Conservation (phyloP, 169 alveolate genomes). For the Plasmodium falciparum region DNA sequence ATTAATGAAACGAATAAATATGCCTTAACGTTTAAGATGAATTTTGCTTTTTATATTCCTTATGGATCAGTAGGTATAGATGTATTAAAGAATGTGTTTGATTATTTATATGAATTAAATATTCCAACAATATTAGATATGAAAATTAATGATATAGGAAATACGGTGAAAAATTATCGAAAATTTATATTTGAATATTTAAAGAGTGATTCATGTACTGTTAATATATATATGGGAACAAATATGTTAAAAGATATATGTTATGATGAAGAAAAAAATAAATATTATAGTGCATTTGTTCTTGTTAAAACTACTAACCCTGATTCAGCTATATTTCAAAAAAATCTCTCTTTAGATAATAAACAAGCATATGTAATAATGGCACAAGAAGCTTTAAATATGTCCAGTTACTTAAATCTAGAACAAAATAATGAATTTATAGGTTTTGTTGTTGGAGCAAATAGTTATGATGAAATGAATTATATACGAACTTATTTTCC, state of each 20-base stretch:
- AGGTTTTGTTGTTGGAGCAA: slow-evolving; percentile 82
- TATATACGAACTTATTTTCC: slow-evolving; percentile 78
- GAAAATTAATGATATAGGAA: slow-evolving; percentile 86
- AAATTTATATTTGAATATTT: slow-evolving; percentile 82
- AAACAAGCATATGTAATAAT: slow-evolving; percentile 79
- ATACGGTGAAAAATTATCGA: slow-evolving; percentile 85
- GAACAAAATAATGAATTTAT: slow-evolving; percentile 63
- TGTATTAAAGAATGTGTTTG: slow-evolving; percentile 83
- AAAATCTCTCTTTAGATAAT: slow-evolving; percentile 53
- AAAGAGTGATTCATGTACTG: slow-evolving; percentile 85
- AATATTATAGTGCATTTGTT: slow-evolving; percentile 78
- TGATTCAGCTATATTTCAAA: slow-evolving; percentile 80
- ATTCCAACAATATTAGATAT: slow-evolving; percentile 83
- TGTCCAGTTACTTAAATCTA: slow-evolving; percentile 35
- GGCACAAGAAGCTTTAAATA: slow-evolving; percentile 77
- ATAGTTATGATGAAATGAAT: slow-evolving; percentile 81
- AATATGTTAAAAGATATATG: slow-evolving; percentile 79
- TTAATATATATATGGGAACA: slow-evolving; percentile 84
- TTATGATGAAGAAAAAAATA: slow-evolving; percentile 59
- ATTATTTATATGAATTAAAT: slow-evolving; percentile 71
- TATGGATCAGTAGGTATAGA: slow-evolving; percentile 84
- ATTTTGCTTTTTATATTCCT: slow-evolving; percentile 86
- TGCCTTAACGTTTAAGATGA: slow-evolving; percentile 83
- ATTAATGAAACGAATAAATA: slow-evolving; percentile 78
- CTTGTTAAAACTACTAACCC: slow-evolving; percentile 82